phyloP scores from a whole-genome alignment of 164 flowering plant species.

The Umbellularia californica region DNA sequence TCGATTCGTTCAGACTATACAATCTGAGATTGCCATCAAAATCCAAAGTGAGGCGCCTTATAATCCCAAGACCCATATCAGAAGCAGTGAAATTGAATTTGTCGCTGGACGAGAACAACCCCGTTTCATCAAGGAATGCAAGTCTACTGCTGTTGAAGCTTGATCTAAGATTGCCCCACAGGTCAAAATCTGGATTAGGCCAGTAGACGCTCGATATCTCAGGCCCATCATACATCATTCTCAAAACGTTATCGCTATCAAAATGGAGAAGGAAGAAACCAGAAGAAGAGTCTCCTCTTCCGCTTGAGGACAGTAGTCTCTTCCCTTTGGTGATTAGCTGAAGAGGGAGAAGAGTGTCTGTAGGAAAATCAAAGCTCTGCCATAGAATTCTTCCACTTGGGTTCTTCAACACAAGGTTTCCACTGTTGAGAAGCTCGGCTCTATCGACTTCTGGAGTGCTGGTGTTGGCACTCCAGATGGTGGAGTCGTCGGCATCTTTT shows the following conservation, averaged over 20 bases:
- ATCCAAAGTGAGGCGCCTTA: too few relatives aligned
- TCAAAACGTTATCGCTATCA: constrained; percentile 15
- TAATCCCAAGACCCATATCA: too few relatives aligned
- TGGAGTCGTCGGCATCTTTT: constrained; percentile 5
- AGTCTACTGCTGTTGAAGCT: too few relatives aligned
- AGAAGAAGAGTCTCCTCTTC: constrained; percentile 2
- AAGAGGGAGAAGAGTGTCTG: constrained; percentile 17
- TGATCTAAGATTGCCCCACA: too few relatives aligned
- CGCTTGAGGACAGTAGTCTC: constrained; percentile 5
- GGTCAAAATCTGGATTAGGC: constrained; percentile 13
- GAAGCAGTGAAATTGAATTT: too few relatives aligned
- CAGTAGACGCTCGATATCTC: constrained; percentile 20
- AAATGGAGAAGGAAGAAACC: constrained; percentile 13
- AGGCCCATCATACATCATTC: constrained; percentile 22
- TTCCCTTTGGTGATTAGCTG: constrained; percentile 15
- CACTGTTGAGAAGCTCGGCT: constrained; percentile 8
- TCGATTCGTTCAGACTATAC: too few relatives aligned
- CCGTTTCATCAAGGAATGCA: too few relatives aligned
- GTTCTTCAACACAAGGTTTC: constrained; percentile 15
- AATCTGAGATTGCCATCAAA: too few relatives aligned
- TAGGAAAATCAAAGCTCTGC: constrained; percentile 15
- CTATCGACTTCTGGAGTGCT: constrained; percentile 1
- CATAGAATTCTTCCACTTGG: constrained; percentile 6
- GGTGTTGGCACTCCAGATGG: constrained; percentile 18
- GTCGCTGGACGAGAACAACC: too few relatives aligned